Base-by-base conservation (phyloP, 2,329 filamentous ascomycete species). In the Epichloe brachyelytri region DNA sequence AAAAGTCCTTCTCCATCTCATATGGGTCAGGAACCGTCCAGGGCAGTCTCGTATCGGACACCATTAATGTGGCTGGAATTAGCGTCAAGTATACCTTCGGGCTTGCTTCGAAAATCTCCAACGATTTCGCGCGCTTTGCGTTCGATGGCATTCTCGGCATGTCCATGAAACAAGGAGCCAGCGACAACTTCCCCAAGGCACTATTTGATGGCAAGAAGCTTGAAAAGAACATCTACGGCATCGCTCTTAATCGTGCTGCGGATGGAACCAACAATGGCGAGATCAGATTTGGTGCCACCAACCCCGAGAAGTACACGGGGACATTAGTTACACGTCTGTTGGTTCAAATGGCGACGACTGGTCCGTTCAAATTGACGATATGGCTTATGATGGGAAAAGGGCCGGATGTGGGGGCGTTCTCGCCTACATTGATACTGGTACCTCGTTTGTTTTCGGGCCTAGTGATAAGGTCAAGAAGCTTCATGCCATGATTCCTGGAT, bases 111-210 rank as follows among this genome's bases (percentile, higher is more conserved):
- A 76, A 76, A 22, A 86, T 86, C 2, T 88, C 86, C 1, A 68
- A 79, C 48, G 82, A 93, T 56, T 95, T 95, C 64, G 68, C 72
- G 30, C 76, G 78, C 49, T 95, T 91, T 59, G 85, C 87, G 1
- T 89, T 95, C 66, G 89, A 95, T 63, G 89, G 89, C 22, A 94
- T 95, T 46, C 70, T 95, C 3, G 89, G 88, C 4, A 69, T 95
- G 22, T 85, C 86, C 15, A 81, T 83, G 58, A 76, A 76, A 54
- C 70, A 73, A 11, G 77, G 76, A 3, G 71, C 70, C 37, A 76
- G 77, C 5, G 78, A 85, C 19, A 86, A 82, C 43, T 82, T 93
- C 58, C 73, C 93, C 63, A 72, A 83, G 39, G 69, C 75, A 2
- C 67, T 94, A 43, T 70, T 72, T 15, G 60, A 75, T 1, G 71